Conservation (phyloP, 306 rosid genomes). For the Boehmeria nivea region DNA sequence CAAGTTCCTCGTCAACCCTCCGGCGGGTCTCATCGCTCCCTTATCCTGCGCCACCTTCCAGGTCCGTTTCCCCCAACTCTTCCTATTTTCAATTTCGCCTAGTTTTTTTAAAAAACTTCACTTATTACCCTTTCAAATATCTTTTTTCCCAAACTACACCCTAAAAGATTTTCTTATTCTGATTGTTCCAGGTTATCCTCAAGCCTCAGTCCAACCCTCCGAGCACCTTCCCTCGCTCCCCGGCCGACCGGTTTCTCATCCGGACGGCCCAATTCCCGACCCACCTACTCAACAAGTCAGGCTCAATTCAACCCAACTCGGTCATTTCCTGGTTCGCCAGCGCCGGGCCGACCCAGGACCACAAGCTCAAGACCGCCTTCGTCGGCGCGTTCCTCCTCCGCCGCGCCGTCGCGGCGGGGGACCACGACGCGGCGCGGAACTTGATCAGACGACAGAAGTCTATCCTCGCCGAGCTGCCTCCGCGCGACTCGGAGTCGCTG, state of each 20-base stretch:
- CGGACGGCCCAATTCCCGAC: constrained; percentile 26
- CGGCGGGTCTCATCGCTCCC: constrained; percentile 54
- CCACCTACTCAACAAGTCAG: background rate
- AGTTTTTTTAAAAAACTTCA: no score
- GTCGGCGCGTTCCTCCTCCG: constrained; percentile 50
- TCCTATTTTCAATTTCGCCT: no score
- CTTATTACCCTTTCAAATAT: no score
- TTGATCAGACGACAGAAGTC: constrained; percentile 54
- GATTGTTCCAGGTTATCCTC: constrained; percentile 53
- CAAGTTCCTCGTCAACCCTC: constrained; percentile 75
- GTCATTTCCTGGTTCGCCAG: constrained; percentile 23
- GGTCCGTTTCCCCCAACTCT: constrained; percentile 8
- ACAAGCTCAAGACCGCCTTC: constrained; percentile 59
- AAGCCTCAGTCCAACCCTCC: constrained; percentile 67
- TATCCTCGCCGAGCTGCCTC: constrained; percentile 35
- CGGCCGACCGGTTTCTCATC: constrained; percentile 64
- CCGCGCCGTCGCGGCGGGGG: constrained; percentile 41
- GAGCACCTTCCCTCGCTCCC: constrained; percentile 56
- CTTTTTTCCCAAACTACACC: no score
- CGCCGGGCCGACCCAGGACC: constrained; percentile 18
- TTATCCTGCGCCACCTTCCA: constrained; percentile 53
- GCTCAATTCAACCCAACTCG: constrained; percentile 2
- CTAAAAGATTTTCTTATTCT: no score
- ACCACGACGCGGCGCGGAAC: constrained; percentile 45
- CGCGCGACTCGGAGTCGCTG: constrained; percentile 34